Evolutionary conservation across 768 basidiomycete species (phyloP).

Genomic region (Amanita fuliginea): DNA sequence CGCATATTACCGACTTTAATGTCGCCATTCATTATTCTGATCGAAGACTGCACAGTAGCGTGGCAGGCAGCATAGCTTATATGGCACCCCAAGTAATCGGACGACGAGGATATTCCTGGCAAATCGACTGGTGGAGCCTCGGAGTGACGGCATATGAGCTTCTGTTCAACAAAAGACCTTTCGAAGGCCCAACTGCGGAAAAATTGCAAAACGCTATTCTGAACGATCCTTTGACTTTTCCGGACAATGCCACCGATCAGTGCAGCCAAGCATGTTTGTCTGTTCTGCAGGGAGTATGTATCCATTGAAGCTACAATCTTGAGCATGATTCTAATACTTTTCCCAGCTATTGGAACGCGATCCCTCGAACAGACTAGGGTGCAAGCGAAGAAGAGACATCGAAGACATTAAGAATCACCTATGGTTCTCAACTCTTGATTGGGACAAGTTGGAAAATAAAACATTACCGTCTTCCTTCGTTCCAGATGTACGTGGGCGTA

Average conservation of each 20-base stretch:
- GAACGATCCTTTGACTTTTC: constrained; percentile 69
- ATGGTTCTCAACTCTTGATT: constrained; percentile 79
- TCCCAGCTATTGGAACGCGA: constrained; percentile 78
- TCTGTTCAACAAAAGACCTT: constrained; percentile 74
- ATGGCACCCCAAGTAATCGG: constrained; percentile 98
- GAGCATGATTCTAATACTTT: constrained; percentile 11
- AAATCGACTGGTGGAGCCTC: constrained; percentile 93
- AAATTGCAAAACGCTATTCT: constrained; percentile 83
- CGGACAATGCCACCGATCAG: constrained; percentile 49
- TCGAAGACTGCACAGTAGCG: constrained; percentile 76
- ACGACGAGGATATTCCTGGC: constrained; percentile 87
- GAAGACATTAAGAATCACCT: constrained; percentile 73
- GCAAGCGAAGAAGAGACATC: constrained; percentile 55
- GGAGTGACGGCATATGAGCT: constrained; percentile 87
- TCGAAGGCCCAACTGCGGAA: constrained; percentile 83
- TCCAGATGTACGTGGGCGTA: constrained; percentile 65
- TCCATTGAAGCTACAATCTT: neutral
- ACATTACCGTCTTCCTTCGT: constrained; percentile 72
- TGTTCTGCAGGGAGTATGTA: constrained; percentile 56
- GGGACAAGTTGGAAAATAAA: constrained; percentile 67
- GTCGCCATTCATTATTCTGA: constrained; percentile 97
- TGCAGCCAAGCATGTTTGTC: constrained; percentile 59
- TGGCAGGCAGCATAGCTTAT: constrained; percentile 98
- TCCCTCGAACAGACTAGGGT: constrained; percentile 69
- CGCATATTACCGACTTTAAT: constrained; percentile 97